A percentile compares a stretch with the other conserved stretches of the same genome.
Conservation (phyloP, 148 eudicot genomes). For the Fagopyrum homotropicum region DNA sequence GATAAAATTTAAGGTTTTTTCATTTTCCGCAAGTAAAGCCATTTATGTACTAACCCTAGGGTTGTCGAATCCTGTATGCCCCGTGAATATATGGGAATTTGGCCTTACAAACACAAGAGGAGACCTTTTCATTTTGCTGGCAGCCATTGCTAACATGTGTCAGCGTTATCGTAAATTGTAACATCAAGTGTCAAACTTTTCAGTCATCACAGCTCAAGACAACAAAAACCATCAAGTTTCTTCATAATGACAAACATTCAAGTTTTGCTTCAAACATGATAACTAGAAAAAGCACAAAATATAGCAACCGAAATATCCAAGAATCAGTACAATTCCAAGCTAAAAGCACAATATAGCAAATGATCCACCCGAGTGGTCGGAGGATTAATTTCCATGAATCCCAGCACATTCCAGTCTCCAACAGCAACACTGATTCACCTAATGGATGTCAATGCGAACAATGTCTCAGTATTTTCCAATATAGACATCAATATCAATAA, state of each 20-base stretch:
- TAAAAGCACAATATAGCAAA: conserved; percentile 2
- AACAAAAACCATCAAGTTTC: neutral
- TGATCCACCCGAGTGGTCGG: neutral
- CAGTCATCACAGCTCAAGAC: too few species aligned
- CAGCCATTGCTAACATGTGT: too few species aligned
- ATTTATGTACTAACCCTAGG: too few species aligned
- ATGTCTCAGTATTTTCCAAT: neutral
- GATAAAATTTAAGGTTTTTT: too few species aligned
- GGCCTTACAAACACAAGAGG: too few species aligned
- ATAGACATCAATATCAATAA: neutral
- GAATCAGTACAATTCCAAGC: neutral
- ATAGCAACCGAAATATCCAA: neutral
- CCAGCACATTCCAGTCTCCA: neutral
- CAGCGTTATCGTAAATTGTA: too few species aligned
- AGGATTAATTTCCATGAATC: neutral
- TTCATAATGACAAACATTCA: neutral
- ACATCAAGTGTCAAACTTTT: too few species aligned
- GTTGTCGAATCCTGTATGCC: too few species aligned
- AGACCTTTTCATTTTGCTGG: too few species aligned
- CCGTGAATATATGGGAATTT: too few species aligned
- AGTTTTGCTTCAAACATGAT: neutral
- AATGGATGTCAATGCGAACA: neutral
- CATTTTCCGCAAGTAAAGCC: too few species aligned
- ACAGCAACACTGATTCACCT: neutral
- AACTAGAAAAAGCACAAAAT: neutral